These are phyloP conservation scores for Irpex sp. DNA, from an alignment of 1,284 basidiomycete species.

Conservation along the genomic window DNA sequence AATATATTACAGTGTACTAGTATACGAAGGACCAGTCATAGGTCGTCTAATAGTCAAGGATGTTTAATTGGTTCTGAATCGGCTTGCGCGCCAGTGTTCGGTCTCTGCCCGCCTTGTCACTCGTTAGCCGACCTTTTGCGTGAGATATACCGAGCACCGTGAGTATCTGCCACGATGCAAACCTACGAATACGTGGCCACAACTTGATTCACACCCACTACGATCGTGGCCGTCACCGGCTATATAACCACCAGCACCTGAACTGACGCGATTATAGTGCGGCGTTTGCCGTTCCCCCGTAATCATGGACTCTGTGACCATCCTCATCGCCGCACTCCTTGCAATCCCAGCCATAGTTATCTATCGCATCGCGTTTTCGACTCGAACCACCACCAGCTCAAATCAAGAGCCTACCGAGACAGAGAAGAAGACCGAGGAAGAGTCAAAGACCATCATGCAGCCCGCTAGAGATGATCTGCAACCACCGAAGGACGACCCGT, in stretches of 20 bases:
- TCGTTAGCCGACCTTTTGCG: background rate
- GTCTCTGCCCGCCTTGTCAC: too few species aligned
- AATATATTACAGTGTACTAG: too few species aligned
- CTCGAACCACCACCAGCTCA: constrained; percentile 5
- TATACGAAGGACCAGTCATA: too few species aligned
- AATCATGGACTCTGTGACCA: background rate
- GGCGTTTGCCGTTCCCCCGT: constrained; percentile 4
- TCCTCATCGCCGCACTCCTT: constrained; percentile 13
- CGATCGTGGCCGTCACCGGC: background rate
- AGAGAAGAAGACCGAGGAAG: constrained; percentile 22
- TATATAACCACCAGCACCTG: background rate
- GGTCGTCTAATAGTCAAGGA: too few species aligned
- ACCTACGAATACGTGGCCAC: background rate
- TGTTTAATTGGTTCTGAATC: too few species aligned
- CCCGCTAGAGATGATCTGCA: constrained; percentile 53
- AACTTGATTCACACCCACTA: background rate
- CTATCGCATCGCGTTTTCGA: constrained; percentile 11
- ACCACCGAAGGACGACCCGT: constrained; percentile 75
- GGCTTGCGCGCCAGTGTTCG: too few species aligned
- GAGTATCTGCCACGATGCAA: background rate
- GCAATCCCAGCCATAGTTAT: constrained; percentile 17
- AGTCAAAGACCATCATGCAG: constrained; percentile 67
- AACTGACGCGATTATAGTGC: background rate
- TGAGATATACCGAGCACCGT: background rate
- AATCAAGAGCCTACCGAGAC: constrained; percentile 5